Conservation (phyloP, 495 filamentous ascomycete species). For the Tuber aestivum region DNA sequence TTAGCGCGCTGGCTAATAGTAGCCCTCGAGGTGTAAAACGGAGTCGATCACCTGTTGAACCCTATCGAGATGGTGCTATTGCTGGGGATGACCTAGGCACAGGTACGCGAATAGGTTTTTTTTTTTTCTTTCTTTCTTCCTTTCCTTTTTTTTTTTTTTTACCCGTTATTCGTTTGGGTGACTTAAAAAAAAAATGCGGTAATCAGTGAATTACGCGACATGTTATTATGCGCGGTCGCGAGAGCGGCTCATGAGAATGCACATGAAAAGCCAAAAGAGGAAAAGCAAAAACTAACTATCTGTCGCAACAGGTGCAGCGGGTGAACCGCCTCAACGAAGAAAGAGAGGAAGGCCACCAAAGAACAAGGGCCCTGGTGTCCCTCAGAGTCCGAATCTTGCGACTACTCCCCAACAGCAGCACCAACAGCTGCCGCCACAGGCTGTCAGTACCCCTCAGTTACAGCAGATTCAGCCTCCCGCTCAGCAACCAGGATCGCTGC, state of each 20-base stretch:
- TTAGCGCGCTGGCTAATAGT: conserved; percentile 50
- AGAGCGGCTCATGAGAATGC: conserved; percentile 44
- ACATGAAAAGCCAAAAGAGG: neutral
- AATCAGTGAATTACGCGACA: conserved; percentile 43
- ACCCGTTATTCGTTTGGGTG: conserved; percentile 44
- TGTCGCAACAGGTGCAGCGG: conserved; percentile 43
- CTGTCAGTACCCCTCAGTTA: conserved; percentile 70
- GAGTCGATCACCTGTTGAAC: conserved; percentile 79
- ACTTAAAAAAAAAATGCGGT: conserved; percentile 43
- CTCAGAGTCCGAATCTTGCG: conserved; percentile 39
- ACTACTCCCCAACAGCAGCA: conserved; percentile 44
- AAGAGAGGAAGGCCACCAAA: conserved; percentile 85
- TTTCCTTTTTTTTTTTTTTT: conserved; percentile 26
- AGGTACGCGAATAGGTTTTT: conserved; percentile 59
- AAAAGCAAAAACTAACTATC: conserved; percentile 24
- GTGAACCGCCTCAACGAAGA: conserved; percentile 65
- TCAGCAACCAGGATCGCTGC: conserved; percentile 60
- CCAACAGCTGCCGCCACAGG: conserved; percentile 50
- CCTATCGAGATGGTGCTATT: conserved; percentile 60
- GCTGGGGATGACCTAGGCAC: conserved; percentile 59
- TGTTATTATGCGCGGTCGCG: conserved; percentile 42
- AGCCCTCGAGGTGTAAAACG: conserved; percentile 79
- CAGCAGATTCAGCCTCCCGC: conserved; percentile 62
- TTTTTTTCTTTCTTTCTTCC: conserved; percentile 27
- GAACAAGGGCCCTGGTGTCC: conserved; percentile 47